phyloP scores from a whole-genome alignment of 257 asterid genomes.

The Solanum virginianum region DNA sequence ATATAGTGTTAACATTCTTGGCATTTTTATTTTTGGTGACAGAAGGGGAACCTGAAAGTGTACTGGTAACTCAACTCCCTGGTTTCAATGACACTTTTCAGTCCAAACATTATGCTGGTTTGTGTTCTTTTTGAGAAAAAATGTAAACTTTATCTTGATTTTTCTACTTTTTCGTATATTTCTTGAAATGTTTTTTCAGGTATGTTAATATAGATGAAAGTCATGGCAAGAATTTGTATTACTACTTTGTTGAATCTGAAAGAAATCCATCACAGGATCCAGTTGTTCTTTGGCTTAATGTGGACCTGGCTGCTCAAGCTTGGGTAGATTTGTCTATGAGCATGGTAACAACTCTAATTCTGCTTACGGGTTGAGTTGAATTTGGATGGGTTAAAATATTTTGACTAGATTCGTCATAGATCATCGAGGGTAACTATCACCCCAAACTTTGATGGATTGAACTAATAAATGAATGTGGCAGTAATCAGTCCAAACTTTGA shows the following conservation, averaged over 20 bases:
- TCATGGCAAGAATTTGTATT: slow-evolving; percentile 60
- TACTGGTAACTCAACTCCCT: slow-evolving; percentile 51
- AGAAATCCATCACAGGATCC: slow-evolving; percentile 65
- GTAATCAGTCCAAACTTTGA: no score
- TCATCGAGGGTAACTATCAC: no score
- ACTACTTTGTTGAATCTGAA: slow-evolving; percentile 85
- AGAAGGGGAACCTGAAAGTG: slow-evolving; percentile 52
- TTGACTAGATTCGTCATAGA: no score
- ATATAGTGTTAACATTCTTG: background rate
- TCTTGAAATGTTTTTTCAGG: slow-evolving; percentile 21
- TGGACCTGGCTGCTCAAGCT: slow-evolving; percentile 98
- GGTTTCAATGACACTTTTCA: slow-evolving; percentile 65
- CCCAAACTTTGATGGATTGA: no score
- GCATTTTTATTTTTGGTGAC: slow-evolving; percentile 4
- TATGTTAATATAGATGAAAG: slow-evolving; percentile 59
- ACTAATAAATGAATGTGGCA: no score
- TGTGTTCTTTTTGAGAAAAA: background rate
- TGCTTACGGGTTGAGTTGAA: no score
- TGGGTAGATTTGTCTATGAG: slow-evolving; percentile 90
- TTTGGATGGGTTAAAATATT: no score
- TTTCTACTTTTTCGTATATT: background rate
- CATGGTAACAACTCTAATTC: slow-evolving; percentile 41
- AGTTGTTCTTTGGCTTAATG: slow-evolving; percentile 92
- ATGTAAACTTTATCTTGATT: background rate
- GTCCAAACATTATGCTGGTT: slow-evolving; percentile 85